Percentiles rank a stretch among this genome's conserved stretches.
Evolutionary conservation across 148 eudicot species (phyloP).

Genomic region (Cornus controversa): DNA sequence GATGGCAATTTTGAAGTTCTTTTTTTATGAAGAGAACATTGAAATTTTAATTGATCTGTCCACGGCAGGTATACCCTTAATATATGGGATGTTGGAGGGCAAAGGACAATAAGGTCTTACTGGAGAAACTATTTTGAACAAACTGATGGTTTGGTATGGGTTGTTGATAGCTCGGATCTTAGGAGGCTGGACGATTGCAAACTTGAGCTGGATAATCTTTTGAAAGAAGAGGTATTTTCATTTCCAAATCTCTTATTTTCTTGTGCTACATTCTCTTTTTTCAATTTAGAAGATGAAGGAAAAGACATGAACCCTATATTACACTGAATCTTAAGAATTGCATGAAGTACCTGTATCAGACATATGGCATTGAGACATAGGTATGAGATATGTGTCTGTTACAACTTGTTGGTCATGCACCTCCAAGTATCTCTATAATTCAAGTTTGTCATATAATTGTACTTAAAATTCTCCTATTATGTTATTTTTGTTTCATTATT

Average conservation of each 20-base stretch:
- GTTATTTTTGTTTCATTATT: no score
- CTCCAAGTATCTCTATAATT: no score
- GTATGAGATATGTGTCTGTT: no score
- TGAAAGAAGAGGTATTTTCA: conserved; percentile 84
- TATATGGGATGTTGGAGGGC: conserved; percentile 99
- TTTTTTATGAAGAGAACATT: not conserved
- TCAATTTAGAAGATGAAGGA: not conserved
- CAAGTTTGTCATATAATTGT: no score
- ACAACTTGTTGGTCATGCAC: no score
- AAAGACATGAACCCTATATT: not conserved
- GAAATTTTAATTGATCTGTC: not conserved
- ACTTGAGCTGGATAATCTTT: conserved; percentile 75
- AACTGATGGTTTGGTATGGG: conserved; percentile 98
- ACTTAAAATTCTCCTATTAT: no score
- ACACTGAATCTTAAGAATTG: no score
- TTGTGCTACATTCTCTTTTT: not conserved
- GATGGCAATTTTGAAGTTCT: not conserved
- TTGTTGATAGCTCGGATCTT: conserved; percentile 96
- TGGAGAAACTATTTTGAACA: conserved; percentile 99
- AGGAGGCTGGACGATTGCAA: conserved; percentile 89
- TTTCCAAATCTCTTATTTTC: not conserved
- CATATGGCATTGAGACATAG: no score
- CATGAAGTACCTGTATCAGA: no score
- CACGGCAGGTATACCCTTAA: conserved; percentile 73
- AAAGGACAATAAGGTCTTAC: conserved; percentile 90